Base-by-base conservation (phyloP, 2,329 filamentous ascomycete genomes). In the Clarireedia monteithiana region DNA sequence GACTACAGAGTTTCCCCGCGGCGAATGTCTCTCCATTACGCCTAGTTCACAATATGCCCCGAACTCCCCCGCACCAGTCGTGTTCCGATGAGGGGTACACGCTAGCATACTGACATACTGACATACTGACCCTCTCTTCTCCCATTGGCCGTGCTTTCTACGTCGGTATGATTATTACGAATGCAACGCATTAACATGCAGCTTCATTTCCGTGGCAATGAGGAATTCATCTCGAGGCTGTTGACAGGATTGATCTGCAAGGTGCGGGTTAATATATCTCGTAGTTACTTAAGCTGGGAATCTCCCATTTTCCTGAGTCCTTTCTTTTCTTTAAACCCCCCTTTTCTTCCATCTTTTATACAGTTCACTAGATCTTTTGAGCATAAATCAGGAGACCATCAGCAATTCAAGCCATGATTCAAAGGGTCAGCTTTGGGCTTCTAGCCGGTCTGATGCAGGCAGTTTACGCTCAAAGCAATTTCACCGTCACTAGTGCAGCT, bases 401-500 rank as follows among this genome's bases (percentile, higher is more conserved):
- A 17, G 34, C 17, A 15, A 26, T 14, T 15, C n/a, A 24, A 23
- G 27, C 9, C n/a, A 53, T 53, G 51, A 45, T 45, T 20, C 51
- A 24, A 9, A 27, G 38, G n/a, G 15, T 24, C 27, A 24, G 34
- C 47, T 14, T 48, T 17, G 12, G 14, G 14, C 51, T 53, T 53
- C 42, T 48, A 23, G 38, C 38, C 17, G 39, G 44, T 3, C 15
- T 53, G 2, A 24, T 20, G 17, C 51, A 48, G 39, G 27, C 51
- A 24, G 48, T 53, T 48, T 34, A 53, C 48, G 51, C 51, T 20
- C 51, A 53, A 39, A 53, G 51, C 14, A 53, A 12, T 45, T 48
- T 53, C 20, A 48, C 30, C 27, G 44, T 53, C 48, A 34, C 51
- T n/a, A 53, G 30, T 4, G 55, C 44, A 9, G 55, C 58, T 1